Conservation (phyloP, 1,284 basidiomycete genomes). For the Erythrobasidium hasegawianum region DNA sequence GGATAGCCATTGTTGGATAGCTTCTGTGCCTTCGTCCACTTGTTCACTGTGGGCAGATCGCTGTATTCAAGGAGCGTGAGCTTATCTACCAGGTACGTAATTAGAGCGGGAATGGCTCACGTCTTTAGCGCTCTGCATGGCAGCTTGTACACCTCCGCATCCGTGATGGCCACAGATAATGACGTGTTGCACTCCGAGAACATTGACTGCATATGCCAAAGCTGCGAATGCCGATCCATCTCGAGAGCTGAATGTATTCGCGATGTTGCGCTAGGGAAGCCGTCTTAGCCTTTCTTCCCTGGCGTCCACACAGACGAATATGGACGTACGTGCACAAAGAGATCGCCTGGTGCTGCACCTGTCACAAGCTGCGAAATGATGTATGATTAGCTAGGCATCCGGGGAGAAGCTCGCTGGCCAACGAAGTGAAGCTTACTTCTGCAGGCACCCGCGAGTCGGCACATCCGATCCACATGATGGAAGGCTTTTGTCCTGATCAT, state of each 20-base stretch:
- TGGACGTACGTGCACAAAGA: conserved; percentile 29
- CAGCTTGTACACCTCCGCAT: conserved; percentile 51
- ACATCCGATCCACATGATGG: conserved; percentile 72
- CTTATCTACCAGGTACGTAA: neutral
- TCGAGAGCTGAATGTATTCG: conserved; percentile 60
- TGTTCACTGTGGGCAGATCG: conserved; percentile 1
- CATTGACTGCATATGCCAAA: conserved; percentile 72
- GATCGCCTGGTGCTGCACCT: conserved; percentile 33
- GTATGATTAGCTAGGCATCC: neutral
- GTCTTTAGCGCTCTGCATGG: conserved; percentile 40
- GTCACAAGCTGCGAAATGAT: conserved; percentile 20
- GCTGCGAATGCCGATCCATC: conserved; percentile 76
- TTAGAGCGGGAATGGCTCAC: neutral
- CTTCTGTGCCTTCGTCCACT: conserved; percentile 31
- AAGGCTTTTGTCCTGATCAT: conserved; percentile 62
- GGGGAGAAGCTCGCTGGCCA: neutral
- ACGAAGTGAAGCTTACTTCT: conserved; percentile 42
- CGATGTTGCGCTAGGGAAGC: conserved; percentile 40
- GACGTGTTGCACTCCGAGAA: conserved; percentile 71
- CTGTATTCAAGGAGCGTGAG: conserved; percentile 10
- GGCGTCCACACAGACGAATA: no score
- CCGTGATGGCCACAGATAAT: conserved; percentile 45
- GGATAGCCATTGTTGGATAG: conserved; percentile 38
- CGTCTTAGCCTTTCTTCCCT: neutral
- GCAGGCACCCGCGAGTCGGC: conserved; percentile 64